phyloP scores from a whole-genome alignment of 495 filamentous ascomycete genomes.

The Penicillium longicatenatum region DNA sequence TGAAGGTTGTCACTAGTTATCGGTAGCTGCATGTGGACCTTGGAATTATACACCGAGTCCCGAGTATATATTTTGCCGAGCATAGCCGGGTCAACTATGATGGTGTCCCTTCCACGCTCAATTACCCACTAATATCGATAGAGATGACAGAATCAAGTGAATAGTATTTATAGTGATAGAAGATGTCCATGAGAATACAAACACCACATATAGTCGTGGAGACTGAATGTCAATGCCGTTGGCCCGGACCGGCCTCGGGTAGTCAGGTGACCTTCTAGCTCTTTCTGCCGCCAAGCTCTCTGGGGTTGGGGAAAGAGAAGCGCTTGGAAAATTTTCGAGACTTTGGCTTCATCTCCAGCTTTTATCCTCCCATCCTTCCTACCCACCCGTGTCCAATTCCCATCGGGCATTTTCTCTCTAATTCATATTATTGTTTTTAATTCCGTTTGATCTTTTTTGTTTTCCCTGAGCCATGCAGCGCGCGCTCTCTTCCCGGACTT shows the following conservation, averaged over 20 bases:
- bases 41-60: background rate
- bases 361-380: slow-evolving; percentile 26
- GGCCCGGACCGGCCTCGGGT: background rate
- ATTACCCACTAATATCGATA: background rate
- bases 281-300: slow-evolving; percentile 49
- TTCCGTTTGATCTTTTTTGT: slow-evolving; percentile 26
- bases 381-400: slow-evolving; percentile 25
- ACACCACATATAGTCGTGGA: background rate
- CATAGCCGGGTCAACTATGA: background rate
- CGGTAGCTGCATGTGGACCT: too few species aligned
- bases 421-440: slow-evolving; percentile 27
- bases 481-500: slow-evolving; percentile 66
- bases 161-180: background rate
- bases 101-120: background rate
- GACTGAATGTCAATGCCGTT: background rate
- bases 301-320: slow-evolving; percentile 45
- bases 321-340: slow-evolving; percentile 54
- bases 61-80: background rate
- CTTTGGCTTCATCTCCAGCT: slow-evolving; percentile 47
- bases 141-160: background rate
- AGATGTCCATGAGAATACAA: too few species aligned
- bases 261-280: slow-evolving; percentile 50
- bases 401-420: slow-evolving; percentile 25
- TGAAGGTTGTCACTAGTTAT: background rate
- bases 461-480: slow-evolving; percentile 64